Percentiles rank a stretch among this genome's conserved stretches.
phyloP scores from a whole-genome alignment of 768 basidiomycete species.

The Suillus brevipes region DNA sequence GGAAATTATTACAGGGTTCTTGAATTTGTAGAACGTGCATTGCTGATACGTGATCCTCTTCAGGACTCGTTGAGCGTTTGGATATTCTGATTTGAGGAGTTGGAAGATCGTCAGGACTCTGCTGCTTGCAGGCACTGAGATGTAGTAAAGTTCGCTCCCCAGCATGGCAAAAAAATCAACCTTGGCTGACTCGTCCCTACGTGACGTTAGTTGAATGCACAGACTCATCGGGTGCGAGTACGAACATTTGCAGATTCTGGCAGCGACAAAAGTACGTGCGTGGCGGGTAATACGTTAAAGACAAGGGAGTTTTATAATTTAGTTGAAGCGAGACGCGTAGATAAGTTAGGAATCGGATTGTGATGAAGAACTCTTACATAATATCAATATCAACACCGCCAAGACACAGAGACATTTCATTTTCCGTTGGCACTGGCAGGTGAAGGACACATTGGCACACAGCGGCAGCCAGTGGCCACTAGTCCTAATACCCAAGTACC shows the following conservation, averaged over 20 bases:
- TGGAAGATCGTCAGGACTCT: not conserved
- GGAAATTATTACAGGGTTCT: not conserved
- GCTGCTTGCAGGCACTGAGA: not conserved
- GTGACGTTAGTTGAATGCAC: not conserved
- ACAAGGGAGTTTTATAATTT: conserved; percentile 1
- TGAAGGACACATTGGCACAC: too few species aligned
- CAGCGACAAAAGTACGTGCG: not conserved
- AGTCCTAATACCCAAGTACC: too few species aligned
- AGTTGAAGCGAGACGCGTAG: not conserved
- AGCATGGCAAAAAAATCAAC: not conserved
- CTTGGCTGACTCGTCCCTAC: not conserved
- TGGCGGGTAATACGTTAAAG: not conserved
- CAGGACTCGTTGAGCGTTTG: not conserved
- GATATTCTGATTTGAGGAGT: not conserved
- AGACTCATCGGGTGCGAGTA: not conserved
- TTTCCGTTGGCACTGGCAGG: too few species aligned
- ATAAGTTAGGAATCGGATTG: too few species aligned
- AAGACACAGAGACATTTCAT: too few species aligned
- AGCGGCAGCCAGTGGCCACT: too few species aligned
- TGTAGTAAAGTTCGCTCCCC: not conserved
- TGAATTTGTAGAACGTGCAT: not conserved
- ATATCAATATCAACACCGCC: too few species aligned
- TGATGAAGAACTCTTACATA: too few species aligned
- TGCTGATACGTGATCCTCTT: not conserved
- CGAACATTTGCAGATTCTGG: not conserved